Conservation (phyloP, 2,329 filamentous ascomycete species). For the Zymoseptoria brevis region DNA sequence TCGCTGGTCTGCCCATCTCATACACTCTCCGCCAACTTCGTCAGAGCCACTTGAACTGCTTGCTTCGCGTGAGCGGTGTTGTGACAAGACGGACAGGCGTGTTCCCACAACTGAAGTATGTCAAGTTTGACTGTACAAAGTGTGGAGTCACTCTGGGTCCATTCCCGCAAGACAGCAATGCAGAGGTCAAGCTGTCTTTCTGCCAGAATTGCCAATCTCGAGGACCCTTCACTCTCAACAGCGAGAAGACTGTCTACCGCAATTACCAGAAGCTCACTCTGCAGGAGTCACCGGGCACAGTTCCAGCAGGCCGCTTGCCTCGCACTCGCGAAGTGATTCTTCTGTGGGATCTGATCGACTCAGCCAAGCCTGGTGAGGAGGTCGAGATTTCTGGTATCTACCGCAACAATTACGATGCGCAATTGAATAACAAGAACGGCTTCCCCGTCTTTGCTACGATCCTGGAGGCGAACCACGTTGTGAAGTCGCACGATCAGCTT, state of each 20-base stretch:
- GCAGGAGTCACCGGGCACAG: slow-evolving; percentile 93
- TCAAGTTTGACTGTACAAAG: slow-evolving; percentile 95
- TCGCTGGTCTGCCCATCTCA: slow-evolving; percentile 86
- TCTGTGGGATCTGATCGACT: slow-evolving; percentile 94
- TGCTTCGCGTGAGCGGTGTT: slow-evolving; percentile 89
- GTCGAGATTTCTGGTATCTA: slow-evolving; percentile 96
- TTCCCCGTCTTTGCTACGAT: slow-evolving; percentile 98
- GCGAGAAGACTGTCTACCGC: slow-evolving; percentile 94
- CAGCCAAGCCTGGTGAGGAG: slow-evolving; percentile 93
- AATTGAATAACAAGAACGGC: slow-evolving; percentile 96
- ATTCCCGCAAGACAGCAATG: slow-evolving; percentile 94
- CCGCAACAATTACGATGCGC: slow-evolving; percentile 95
- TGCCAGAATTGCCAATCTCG: slow-evolving; percentile 95
- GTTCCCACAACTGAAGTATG: slow-evolving; percentile 95
- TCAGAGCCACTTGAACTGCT: slow-evolving; percentile 90
- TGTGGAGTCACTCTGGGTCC: slow-evolving; percentile 87
- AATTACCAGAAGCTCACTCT: slow-evolving; percentile 98
- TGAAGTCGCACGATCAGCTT: slow-evolving; percentile 95
- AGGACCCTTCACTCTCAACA: slow-evolving; percentile 91
- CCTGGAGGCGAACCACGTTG: slow-evolving; percentile 90
- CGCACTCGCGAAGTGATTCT: slow-evolving; percentile 91
- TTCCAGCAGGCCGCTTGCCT: slow-evolving; percentile 88
- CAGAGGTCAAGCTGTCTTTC: slow-evolving; percentile 92
- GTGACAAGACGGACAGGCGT: slow-evolving; percentile 91
- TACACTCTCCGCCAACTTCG: slow-evolving; percentile 93